Base-by-base conservation (phyloP, 345 rosid species). In the Passiflora organensis region DNA sequence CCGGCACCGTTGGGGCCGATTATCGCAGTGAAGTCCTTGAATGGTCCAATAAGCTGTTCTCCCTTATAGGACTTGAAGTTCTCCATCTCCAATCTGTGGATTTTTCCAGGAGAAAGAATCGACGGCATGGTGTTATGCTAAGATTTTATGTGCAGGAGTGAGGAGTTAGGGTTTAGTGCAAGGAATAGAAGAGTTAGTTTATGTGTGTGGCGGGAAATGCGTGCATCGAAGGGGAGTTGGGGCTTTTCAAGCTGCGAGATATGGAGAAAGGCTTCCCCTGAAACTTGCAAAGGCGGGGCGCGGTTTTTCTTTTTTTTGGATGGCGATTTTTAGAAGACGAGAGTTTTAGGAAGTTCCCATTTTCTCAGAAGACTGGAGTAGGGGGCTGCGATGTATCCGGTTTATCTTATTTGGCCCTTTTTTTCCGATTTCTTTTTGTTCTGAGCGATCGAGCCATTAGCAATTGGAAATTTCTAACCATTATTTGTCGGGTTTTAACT, bases 61-160 rank as follows among this genome's bases (percentile, higher is more conserved):
- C 99, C 99, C 66, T 84, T 89, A 82, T 89, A 93, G 48, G 99
- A 93, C 72, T 93, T 93, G 94, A 93, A 93, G 57, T 93, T 93
- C 72, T 93, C 96, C 66, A 89, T 76, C 73, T 93, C 99, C 22
- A 93, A 68, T 44, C 74, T 82, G 34, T 70, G 76, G 51, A 93
- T 93, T 75, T 80, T 84, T 43, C 99, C 99, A 39, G 84, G 78
- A 22, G 83, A 61, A 54, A 58, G 44, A 39, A 81, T 68, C 32
- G 94, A 65, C 36, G 96, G 95, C 99, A 93, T 91, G 53, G 6
- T 13, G 32, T n/a, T 9, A 20, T 43, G 47, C 1, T 37, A 36
- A 46, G 45, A n/a, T 58, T 47, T 19, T 10, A 16, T 2, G 10
- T 0, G 32, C 34, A 28, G 5, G 34, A 28, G 34, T 28, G 8